phyloP scores from a whole-genome alignment of 2,329 filamentous ascomycete species.

The Endoconidiophora polonica region DNA sequence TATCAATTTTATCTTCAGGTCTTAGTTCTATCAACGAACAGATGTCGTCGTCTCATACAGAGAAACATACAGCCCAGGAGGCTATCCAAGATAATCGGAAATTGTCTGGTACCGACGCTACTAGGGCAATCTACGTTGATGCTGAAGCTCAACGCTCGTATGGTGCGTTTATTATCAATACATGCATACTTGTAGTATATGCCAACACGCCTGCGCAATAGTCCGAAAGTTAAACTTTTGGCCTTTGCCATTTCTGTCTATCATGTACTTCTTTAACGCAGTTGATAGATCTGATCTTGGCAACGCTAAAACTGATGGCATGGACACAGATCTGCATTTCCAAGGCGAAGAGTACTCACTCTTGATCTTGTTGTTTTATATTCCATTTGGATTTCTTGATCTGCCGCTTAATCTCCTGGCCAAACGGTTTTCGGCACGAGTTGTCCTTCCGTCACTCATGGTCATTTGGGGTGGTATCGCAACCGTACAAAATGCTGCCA shows the following conservation, averaged over 20 bases:
- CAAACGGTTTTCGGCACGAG: slow-evolving; percentile 23
- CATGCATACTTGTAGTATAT: neutral
- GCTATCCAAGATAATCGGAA: no score
- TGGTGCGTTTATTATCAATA: neutral
- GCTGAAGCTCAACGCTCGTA: neutral
- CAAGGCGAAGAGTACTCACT: slow-evolving; percentile 27
- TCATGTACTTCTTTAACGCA: slow-evolving; percentile 29
- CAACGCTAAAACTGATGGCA: slow-evolving; percentile 28
- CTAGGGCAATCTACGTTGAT: neutral
- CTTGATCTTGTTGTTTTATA: slow-evolving; percentile 30
- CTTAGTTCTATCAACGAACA: no score
- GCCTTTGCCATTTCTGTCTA: slow-evolving; percentile 5
- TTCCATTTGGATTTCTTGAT: slow-evolving; percentile 32
- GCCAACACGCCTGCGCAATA: neutral
- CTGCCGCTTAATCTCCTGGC: slow-evolving; percentile 32
- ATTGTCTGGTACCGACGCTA: no score
- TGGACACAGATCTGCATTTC: slow-evolving; percentile 36
- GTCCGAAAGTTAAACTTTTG: slow-evolving; percentile 9
- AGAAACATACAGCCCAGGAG: no score
- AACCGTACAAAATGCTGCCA: slow-evolving; percentile 30
- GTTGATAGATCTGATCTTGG: slow-evolving; percentile 32
- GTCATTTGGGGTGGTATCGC: slow-evolving; percentile 32
- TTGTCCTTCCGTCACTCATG: slow-evolving; percentile 25
- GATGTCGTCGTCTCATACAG: no score
- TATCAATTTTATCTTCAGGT: no score